Evolutionary conservation across 1,284 basidiomycete species (phyloP), one percentile per base, ranked within the genome.

Genomic region (Heimioporus retisporus): DNA sequence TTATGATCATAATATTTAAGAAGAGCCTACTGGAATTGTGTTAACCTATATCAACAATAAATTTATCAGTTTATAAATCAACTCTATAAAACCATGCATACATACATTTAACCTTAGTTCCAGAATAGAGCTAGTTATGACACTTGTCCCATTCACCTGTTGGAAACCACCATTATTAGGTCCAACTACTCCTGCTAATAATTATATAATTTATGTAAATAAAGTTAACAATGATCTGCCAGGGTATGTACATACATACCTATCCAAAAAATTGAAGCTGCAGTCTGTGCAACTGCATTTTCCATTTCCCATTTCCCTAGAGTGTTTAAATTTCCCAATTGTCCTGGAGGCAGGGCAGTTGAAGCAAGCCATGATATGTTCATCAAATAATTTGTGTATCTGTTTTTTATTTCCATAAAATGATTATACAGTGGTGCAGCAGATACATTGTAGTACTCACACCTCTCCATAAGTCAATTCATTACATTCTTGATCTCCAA

Each of bases 101-200:
- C 70, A 71, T 72, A 65, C 70, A 71, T 72, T 72, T 14, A 71
- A 46, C 44, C 65, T 72, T 3, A 59, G n/a, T 11, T 42, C 53
- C 21, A 71, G 58, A 5, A 61, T 11, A 6, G 18, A 1, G 21
- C 57, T 25, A 3, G 35, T 55, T 14, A 60, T 58, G 28, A 18
- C 19, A 4, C 64, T 69, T 0, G 14, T 35, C 3, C 55, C 61
- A 25, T 51, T 14, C 18, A 14, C 7, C 15, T 56, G 50, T 1
- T 60, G 46, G 14, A 69, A 61, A 31, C 69, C 68, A 7, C 69
- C 68, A 55, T 44, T 19, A 25, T 59, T 53, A 25, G 13, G 1
- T 5, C 65, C 68, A 42, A 57, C 10, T 28, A 25, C 55, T 10
- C 61, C 60, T 43, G 53, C 69, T 55, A 14, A 53, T n/a, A 4